Evolutionary conservation across 2,329 filamentous ascomycete genomes (phyloP).

Genomic region (Xenosphaeropsis pyriputrescens): DNA sequence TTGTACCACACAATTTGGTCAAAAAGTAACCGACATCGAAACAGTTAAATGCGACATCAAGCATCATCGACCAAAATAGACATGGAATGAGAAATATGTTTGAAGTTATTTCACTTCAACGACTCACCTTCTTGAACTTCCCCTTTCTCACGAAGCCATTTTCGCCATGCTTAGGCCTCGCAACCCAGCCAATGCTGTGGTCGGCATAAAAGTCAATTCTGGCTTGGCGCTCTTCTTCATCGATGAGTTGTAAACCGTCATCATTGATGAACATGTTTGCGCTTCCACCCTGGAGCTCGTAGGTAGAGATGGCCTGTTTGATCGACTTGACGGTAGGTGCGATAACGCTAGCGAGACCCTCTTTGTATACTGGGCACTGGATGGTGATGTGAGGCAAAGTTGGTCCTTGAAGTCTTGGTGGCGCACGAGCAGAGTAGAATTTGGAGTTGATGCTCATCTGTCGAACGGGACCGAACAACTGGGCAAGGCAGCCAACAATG

Average conservation of each 20-base stretch:
- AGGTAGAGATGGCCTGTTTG: conserved; percentile 64
- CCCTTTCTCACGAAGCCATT: conserved; percentile 46
- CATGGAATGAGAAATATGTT: no score
- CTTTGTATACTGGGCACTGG: conserved; percentile 81
- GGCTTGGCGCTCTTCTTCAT: conserved; percentile 43
- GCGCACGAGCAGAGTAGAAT: conserved; percentile 64
- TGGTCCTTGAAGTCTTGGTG: conserved; percentile 39
- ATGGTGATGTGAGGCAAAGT: conserved; percentile 63
- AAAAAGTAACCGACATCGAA: no score
- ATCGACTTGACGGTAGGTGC: conserved; percentile 63
- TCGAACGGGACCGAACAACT: conserved; percentile 61
- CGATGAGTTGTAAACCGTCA: conserved; percentile 55
- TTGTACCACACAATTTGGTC: no score
- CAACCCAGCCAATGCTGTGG: conserved; percentile 56
- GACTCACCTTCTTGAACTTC: conserved; percentile 30
- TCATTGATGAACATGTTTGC: conserved; percentile 68
- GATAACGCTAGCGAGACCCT: conserved; percentile 63
- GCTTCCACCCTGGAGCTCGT: conserved; percentile 64
- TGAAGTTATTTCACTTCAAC: not conserved
- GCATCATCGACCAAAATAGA: no score
- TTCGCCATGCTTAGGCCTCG: conserved; percentile 47
- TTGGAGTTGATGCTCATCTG: conserved; percentile 66
- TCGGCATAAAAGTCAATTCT: conserved; percentile 56
- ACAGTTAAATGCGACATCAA: no score
- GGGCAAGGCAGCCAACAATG: conserved; percentile 60